Evolutionary conservation across 805 yeast species (phyloP), one percentile per base, ranked within the genome.

Genomic region (Huiozyma sinensis): DNA sequence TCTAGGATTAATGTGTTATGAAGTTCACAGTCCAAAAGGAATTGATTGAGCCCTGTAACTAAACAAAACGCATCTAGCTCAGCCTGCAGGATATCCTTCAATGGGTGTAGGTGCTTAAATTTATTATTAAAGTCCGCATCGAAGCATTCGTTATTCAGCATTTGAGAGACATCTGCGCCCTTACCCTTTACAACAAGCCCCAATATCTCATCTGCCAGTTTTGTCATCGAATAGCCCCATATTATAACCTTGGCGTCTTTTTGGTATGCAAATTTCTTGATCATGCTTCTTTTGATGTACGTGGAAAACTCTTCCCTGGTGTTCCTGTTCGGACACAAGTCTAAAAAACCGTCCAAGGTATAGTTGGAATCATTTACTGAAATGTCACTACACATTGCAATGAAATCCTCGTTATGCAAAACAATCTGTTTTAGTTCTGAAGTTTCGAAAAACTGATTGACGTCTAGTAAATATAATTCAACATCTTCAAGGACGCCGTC

Each of bases 141-240:
- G 0, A 57, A 50, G 3, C 36, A 36, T 2, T 40, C 44, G 50
- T 76, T 78, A 6, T 79, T 66, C 27, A 82, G 57, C 8, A 69
- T 60, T 5, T 65, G 57, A 28, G 84, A 73, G 6, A 89, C 72
- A 32, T 71, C 71, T 1, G 82, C 70, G 0, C 96, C 97, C 48
- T 95, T 72, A 9, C 97, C 97, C 54, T 81, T 84, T 5, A 87
- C 88, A 0, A 95, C 81, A 44, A 84, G 63, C 0, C 94, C 71
- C 32, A 90, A 68, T n/a, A 84, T 77, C 48, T 79, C 79, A 53
- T 82, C 86, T 1, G 97, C 95, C 27, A 89, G 58, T 36, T 79
- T 71, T 1, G 95, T 83, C 94, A 86, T 84, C 28, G 83, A 78
- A 55, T 81, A 84, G 1, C 90, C 86, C 66, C 77, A 76, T 7